Evolutionary conservation across 2,329 filamentous ascomycete genomes (phyloP).

Genomic region (Penicillium hordei): DNA sequence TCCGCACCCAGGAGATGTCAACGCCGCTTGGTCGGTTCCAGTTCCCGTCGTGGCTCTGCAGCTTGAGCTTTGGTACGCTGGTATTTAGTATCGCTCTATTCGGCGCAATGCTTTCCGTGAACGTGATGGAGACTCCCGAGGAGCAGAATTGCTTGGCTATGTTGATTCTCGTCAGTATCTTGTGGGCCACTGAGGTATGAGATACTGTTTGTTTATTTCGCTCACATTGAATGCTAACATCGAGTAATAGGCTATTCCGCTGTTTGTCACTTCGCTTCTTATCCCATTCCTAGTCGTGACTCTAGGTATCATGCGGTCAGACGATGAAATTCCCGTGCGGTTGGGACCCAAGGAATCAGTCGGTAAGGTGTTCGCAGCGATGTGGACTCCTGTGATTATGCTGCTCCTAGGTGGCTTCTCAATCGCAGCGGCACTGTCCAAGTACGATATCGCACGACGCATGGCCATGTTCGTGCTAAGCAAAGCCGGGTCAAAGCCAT

Average conservation of each 20-base stretch:
- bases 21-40: slow-evolving; percentile 78
- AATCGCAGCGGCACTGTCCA: slow-evolving; percentile 89
- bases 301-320: slow-evolving; percentile 77
- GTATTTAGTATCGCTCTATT: slow-evolving; percentile 72
- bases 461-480: slow-evolving; percentile 95
- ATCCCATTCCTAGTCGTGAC: slow-evolving; percentile 93
- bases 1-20: slow-evolving; percentile 64
- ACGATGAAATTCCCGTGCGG: slow-evolving; percentile 67
- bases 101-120: slow-evolving; percentile 68
- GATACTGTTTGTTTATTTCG: neutral
- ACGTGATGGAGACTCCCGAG: slow-evolving; percentile 81
- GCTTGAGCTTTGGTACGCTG: slow-evolving; percentile 75
- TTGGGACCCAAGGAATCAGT: slow-evolving; percentile 80
- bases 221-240: slow-evolving; percentile 10
- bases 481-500: slow-evolving; percentile 88
- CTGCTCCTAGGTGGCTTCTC: slow-evolving; percentile 93
- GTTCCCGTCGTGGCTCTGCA: slow-evolving; percentile 80
- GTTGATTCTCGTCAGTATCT: slow-evolving; percentile 85
- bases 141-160: slow-evolving; percentile 96
- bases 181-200: slow-evolving; percentile 92
- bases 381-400: slow-evolving; percentile 99
- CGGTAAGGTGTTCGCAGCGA: slow-evolving; percentile 81
- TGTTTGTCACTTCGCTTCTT: slow-evolving; percentile 92
- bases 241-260: slow-evolving; percentile 71
- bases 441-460: slow-evolving; percentile 96